Evolutionary conservation across 2,329 filamentous ascomycete species (phyloP), one percentile per base, ranked within the genome.

Genomic region (Fusarium xylarioides): DNA sequence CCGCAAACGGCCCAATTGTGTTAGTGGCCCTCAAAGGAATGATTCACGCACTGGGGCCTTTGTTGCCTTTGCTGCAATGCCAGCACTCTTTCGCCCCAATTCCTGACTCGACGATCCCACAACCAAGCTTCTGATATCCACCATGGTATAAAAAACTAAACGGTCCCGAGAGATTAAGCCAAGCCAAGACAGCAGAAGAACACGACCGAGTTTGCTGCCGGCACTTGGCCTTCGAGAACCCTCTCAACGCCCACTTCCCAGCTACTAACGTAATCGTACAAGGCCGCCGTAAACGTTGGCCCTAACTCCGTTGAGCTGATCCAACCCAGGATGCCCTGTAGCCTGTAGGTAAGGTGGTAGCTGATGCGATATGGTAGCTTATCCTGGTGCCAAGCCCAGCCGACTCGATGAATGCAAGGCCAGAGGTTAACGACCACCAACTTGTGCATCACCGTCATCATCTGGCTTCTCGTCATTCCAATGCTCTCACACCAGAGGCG

Each of bases 51-150:
- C 34, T 54, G 34, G n/a, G 21, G 40, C 14, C 40, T 47, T 37
- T 50, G 57, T 34, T 50, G 30, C 43, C 63, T 63, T 40, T 55
- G 23, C 50, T 64, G 30, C 50, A 53, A 26, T 57, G 50, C 44
- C 65, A 62, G 35, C 28, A 56, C 26, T 35, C 38, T 38, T 53
- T 47, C 47, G 50, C 38, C 52, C 35, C 35, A 23, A 56, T 42
- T 21, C 50, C 70, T 74, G 66, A 74, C 57, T 74, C 70, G 54
- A 54, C 50, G 50, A 74, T 74, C 21, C 70, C 58, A 34, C 67
- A 62, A 37, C 50, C 63, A 59, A 63, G 53, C 28, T 40, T 62
- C 35, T 30, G 12, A 34, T 55, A 55, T 63, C 66, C 66, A 70
- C 70, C 21, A 37, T 43, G 32, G 61, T 67, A 70, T 52, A 61